phyloP scores from a whole-genome alignment of 768 basidiomycete species.

The Cystobasidium tubakii region DNA sequence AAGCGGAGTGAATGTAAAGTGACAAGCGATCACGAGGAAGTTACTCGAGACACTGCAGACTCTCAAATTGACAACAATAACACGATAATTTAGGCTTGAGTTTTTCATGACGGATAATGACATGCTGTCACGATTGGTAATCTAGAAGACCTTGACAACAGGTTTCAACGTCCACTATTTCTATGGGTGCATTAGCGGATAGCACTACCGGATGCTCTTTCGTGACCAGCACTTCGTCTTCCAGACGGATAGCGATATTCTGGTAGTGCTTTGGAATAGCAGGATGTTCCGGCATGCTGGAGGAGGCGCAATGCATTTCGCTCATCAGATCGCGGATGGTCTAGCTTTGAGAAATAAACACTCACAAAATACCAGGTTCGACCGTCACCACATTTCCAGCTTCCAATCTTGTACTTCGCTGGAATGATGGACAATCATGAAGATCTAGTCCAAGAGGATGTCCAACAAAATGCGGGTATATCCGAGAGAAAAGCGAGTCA shows the following conservation, averaged over 20 bases:
- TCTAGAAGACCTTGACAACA: slow-evolving; percentile 67
- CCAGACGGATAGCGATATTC: slow-evolving; percentile 84
- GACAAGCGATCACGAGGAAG: too few species aligned
- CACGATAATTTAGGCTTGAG: too few species aligned
- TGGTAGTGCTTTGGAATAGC: slow-evolving; percentile 83
- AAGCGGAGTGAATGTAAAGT: neutral
- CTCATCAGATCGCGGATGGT: neutral
- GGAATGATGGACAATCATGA: slow-evolving; percentile 64
- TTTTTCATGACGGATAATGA: too few species aligned
- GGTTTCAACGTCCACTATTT: slow-evolving; percentile 74
- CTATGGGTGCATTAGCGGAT: slow-evolving; percentile 71
- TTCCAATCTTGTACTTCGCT: slow-evolving; percentile 55
- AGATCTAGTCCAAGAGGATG: slow-evolving; percentile 92
- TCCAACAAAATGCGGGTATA: slow-evolving; percentile 89
- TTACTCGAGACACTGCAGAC: too few species aligned
- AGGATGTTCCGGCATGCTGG: slow-evolving; percentile 71
- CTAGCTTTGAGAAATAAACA: neutral
- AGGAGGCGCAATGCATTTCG: too few species aligned
- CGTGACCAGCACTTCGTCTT: slow-evolving; percentile 63
- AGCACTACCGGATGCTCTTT: slow-evolving; percentile 59
- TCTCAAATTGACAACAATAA: too few species aligned
- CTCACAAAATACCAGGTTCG: slow-evolving; percentile 60
- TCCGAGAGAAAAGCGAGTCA: slow-evolving; percentile 61
- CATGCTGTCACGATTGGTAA: neutral
- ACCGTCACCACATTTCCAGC: slow-evolving; percentile 87